Evolutionary conservation across 306 rosid genomes (phyloP).

Genomic region (Arachis hypogaea): DNA sequence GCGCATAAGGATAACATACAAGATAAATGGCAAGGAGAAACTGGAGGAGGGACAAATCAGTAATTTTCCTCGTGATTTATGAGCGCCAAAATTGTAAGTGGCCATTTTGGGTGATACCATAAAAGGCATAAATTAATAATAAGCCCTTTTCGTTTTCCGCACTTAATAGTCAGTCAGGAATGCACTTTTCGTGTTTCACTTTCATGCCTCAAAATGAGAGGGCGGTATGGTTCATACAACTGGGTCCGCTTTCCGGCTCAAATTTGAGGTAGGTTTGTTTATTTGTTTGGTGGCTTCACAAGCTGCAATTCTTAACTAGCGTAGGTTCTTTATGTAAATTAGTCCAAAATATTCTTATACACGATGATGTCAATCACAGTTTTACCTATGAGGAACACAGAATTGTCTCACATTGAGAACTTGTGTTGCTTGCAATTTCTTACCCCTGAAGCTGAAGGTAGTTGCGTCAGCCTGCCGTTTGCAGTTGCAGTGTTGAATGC

Average conservation of each 20-base stretch:
- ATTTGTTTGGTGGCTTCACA: slow-evolving; percentile 41
- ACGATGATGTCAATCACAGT: slow-evolving; percentile 50
- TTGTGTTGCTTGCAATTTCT: slow-evolving; percentile 39
- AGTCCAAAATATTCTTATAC: slow-evolving; percentile 44
- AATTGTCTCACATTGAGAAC: slow-evolving; percentile 37
- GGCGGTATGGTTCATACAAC: slow-evolving; percentile 45
- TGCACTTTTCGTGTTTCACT: slow-evolving; percentile 45
- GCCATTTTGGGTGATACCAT: slow-evolving; percentile 49
- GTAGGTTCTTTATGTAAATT: slow-evolving; percentile 53
- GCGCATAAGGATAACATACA: slow-evolving; percentile 94
- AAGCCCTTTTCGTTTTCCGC: slow-evolving; percentile 34
- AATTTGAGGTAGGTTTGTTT: slow-evolving; percentile 26
- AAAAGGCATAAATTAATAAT: neutral
- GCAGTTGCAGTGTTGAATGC: slow-evolving; percentile 35
- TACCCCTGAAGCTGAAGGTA: slow-evolving; percentile 1
- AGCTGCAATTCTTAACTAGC: neutral
- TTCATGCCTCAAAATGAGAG: slow-evolving; percentile 37
- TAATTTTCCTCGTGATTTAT: slow-evolving; percentile 83
- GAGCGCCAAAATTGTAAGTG: slow-evolving; percentile 48
- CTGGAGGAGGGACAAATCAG: slow-evolving; percentile 93
- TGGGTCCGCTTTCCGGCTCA: slow-evolving; percentile 50
- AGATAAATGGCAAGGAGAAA: slow-evolving; percentile 76
- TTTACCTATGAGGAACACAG: slow-evolving; percentile 54
- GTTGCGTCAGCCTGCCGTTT: slow-evolving; percentile 36
- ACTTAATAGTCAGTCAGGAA: slow-evolving; percentile 15